Evolutionary conservation across 805 yeast species (phyloP).

Genomic region (Ogataea ganodermae): DNA sequence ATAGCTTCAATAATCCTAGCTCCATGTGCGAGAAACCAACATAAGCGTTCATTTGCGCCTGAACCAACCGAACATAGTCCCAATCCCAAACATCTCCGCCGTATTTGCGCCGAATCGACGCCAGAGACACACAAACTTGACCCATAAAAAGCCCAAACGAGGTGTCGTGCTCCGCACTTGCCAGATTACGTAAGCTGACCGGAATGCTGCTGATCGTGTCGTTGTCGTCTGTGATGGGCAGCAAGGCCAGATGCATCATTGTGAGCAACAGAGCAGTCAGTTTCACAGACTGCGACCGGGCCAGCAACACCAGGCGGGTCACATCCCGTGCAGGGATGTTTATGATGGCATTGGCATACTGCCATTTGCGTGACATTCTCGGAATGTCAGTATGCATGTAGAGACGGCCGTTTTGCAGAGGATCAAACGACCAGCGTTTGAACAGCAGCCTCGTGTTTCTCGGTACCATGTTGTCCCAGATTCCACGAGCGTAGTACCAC

Average conservation of each 20-base stretch:
- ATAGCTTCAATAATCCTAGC: constrained; percentile 15
- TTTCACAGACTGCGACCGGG: constrained; percentile 19
- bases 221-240: constrained; percentile 14
- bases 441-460: background rate
- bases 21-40: constrained; percentile 1
- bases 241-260: constrained; percentile 14
- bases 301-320: constrained; percentile 9
- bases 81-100: constrained; percentile 1
- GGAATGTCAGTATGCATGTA: constrained; percentile 8
- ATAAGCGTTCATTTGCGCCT: constrained; percentile 6
- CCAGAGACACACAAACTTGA: background rate
- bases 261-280: constrained; percentile 21
- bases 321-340: constrained; percentile 12
- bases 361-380: constrained; percentile 3
- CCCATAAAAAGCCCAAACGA: constrained; percentile 1
- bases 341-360: constrained; percentile 7
- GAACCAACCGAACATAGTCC: constrained; percentile 17
- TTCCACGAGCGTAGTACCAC: background rate
- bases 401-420: background rate
- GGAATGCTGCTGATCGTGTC: constrained; percentile 23
- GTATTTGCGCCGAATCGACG: background rate
- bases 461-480: background rate
- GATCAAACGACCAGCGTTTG: constrained; percentile 2
- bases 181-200: constrained; percentile 19
- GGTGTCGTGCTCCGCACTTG: background rate